Evolutionary conservation across 306 rosid species (phyloP).

Genomic region (Citrullus amarus): DNA sequence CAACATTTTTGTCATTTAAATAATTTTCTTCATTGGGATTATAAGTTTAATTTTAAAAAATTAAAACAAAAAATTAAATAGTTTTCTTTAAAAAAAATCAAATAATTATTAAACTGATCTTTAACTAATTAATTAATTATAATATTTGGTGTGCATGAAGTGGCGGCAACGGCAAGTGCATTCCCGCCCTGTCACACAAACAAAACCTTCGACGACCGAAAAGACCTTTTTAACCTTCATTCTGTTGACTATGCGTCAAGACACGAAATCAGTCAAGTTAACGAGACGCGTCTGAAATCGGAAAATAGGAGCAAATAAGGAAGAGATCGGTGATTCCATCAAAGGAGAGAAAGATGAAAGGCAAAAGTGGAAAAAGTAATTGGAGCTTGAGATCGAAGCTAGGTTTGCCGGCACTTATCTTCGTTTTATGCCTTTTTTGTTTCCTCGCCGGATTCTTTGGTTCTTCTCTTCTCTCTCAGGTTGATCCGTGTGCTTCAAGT

Average conservation of each 20-base stretch:
- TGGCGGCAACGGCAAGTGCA: neutral
- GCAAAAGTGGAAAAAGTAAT: slow-evolving; percentile 31
- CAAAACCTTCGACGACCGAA: neutral
- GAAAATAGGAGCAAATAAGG: neutral
- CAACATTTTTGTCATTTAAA: too few species aligned
- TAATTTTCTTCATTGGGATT: too few species aligned
- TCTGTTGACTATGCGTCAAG: neutral
- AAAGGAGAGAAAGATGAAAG: slow-evolving; percentile 29
- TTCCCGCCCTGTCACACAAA: neutral
- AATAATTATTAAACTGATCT: too few species aligned
- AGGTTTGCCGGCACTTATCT: slow-evolving; percentile 26
- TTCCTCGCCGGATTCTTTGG: slow-evolving; percentile 61
- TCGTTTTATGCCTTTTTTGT: slow-evolving; percentile 50
- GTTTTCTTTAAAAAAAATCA: too few species aligned
- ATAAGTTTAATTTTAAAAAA: too few species aligned
- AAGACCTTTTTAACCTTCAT: neutral
- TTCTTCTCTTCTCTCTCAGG: slow-evolving; percentile 34
- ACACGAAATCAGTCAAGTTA: neutral
- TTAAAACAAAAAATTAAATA: too few species aligned
- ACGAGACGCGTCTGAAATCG: neutral
- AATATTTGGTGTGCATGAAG: neutral
- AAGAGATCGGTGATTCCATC: neutral
- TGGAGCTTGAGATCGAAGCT: slow-evolving; percentile 35
- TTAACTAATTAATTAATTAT: too few species aligned
- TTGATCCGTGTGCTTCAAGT: slow-evolving; percentile 15